Evolutionary conservation across 2,329 filamentous ascomycete species (phyloP).

Genomic region (Penicillium rolfsii): DNA sequence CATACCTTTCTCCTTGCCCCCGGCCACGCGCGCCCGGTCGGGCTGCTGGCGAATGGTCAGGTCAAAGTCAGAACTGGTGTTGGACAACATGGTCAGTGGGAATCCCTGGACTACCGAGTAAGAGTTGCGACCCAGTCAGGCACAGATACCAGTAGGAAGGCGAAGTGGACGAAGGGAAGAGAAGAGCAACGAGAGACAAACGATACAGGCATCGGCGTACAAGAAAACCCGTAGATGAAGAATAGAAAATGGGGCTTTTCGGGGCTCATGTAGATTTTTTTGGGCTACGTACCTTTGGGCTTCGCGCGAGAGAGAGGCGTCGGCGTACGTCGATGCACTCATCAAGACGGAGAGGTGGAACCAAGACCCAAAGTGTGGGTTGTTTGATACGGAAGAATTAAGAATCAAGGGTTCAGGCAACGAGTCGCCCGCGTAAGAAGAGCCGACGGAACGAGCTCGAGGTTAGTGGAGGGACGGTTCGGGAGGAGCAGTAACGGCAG

Average conservation of each 20-base stretch:
- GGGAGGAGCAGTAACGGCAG: constrained; percentile 2
- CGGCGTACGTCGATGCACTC: constrained; percentile 47
- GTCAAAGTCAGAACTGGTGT: constrained; percentile 58
- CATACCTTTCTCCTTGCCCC: constrained; percentile 75
- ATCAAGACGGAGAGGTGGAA: constrained; percentile 40
- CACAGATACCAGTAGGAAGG: constrained; percentile 14
- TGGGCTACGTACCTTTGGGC: constrained; percentile 44
- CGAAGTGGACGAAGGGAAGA: constrained; percentile 9
- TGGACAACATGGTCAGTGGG: constrained; percentile 46
- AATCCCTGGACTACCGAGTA: constrained; percentile 35
- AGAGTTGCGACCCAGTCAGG: constrained; percentile 33
- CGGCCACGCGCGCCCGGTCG: constrained; percentile 66
- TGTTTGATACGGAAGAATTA: constrained; percentile 15
- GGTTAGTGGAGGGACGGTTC: constrained; percentile 1
- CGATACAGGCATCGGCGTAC: not conserved
- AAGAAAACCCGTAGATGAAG: not conserved
- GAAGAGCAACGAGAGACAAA: not conserved
- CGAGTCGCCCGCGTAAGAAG: constrained; percentile 22
- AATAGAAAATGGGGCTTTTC: constrained; percentile 1
- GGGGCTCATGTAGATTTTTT: not conserved
- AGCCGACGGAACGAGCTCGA: constrained; percentile 17
- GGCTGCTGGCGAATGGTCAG: constrained; percentile 69
- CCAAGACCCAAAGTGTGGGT: constrained; percentile 23
- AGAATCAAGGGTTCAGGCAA: constrained; percentile 9
- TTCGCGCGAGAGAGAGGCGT: constrained; percentile 48